Evolutionary conservation across 108 stramenopile species (phyloP).

Genomic region (Cyclostephanos invisitatus): DNA sequence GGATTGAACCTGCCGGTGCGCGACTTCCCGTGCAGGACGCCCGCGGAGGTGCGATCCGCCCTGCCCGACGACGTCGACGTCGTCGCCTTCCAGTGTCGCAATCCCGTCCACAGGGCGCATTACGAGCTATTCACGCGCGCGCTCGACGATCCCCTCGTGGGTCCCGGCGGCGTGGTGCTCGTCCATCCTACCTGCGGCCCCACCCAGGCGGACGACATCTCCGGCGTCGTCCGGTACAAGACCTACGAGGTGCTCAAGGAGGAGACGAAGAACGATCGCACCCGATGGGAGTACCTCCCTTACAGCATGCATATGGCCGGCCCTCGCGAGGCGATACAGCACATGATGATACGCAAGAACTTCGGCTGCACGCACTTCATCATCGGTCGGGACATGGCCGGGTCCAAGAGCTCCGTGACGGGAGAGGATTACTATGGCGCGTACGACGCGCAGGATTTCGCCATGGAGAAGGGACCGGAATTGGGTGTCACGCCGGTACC

Average conservation of each 20-base stretch:
- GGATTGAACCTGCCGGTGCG: conserved; percentile 95
- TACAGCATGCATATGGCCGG: conserved; percentile 99
- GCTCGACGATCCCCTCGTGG: conserved; percentile 92
- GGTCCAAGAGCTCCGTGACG: conserved; percentile 94
- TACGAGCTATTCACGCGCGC: conserved; percentile 99
- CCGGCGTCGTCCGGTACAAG: conserved; percentile 93
- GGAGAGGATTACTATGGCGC: conserved; percentile 99
- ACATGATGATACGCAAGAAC: conserved; percentile 99
- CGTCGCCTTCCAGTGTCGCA: conserved; percentile 99
- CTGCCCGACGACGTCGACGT: conserved; percentile 96
- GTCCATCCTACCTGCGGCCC: conserved; percentile 99
- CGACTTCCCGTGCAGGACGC: conserved; percentile 97
- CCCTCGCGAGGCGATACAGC: conserved; percentile 99
- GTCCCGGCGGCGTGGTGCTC: conserved; percentile 90
- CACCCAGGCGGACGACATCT: conserved; percentile 97
- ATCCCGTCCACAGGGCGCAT: conserved; percentile 99
- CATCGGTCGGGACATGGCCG: conserved; percentile 99
- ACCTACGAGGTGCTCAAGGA: conserved; percentile 97
- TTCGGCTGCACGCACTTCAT: conserved; percentile 99
- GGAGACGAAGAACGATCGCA: conserved; percentile 94
- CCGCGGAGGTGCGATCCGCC: conserved; percentile 91
- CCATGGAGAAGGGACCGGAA: conserved; percentile 81
- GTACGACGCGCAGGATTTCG: conserved; percentile 98
- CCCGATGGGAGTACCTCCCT: conserved; percentile 96
- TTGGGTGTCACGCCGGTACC: conserved; percentile 95